Base-by-base conservation (phyloP, 2,329 filamentous ascomycete genomes). In the Chaetoscypha palmicola region DNA sequence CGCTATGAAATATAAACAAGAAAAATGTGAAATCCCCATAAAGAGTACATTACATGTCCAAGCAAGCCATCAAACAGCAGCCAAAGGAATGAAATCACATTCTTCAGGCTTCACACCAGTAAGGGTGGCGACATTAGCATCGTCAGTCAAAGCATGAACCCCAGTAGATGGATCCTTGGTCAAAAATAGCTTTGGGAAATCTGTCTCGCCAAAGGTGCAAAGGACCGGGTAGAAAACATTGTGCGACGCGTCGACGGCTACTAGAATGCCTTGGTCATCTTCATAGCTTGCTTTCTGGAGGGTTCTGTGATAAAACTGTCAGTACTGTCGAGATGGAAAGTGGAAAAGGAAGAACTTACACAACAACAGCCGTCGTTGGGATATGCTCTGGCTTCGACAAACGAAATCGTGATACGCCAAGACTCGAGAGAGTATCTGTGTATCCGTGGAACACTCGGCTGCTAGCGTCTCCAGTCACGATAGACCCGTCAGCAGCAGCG, bases 171-270 rank as follows among this genome's bases (percentile, higher is more conserved):
- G 16, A 35, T 39, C 28, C 21, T 45, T 40, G 4, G 17, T 28
- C 10, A 45, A 21, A 20, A 45, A 45, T 14, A 45, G 11, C 17
- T 39, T 45, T 3, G 42, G 42, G n/a, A 45, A 45, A 21, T 39
- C 42, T 3, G 14, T 12, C 10, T 39, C 20, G 5, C 36, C 42
- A 20, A 45, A 45, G 8, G 31, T 34, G 19, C 42, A 45, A 16
- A 45, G 7, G 14, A 45, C 24, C 2, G 42, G 36, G 22, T 45
- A 45, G 3, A 32, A 40, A 2, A 34, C 23, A 16, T 40, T 40
- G 14, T 26, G 36, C 4, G 21, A 4, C 10, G 30, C 22, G 19
- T 45, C 42, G 1, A 45, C 19, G 11, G 37, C 30, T 2, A 45
- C 28, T 11, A 45, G 37, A 14, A 37, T 19, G 26, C 22, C 19